These are phyloP conservation scores for Blastobotrys mokoenaii DNA, from an alignment of 805 yeast genomes.

Conservation along the genomic window DNA sequence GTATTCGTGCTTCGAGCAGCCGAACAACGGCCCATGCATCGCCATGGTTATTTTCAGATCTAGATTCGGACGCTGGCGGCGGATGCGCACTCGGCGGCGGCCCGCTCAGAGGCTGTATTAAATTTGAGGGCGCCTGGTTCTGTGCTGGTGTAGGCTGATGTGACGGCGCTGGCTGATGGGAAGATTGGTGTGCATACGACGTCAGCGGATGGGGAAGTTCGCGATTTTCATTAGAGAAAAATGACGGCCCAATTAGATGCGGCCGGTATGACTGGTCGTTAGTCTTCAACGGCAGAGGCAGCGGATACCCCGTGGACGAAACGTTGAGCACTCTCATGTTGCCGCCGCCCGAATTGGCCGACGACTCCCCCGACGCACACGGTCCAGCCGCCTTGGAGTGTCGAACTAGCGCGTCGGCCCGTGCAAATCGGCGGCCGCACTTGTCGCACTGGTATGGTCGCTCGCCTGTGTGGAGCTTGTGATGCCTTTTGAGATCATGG, in stretches of 20 bases:
- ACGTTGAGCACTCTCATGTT: background rate
- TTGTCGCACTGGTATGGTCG: slow-evolving; percentile 54
- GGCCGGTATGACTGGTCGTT: background rate
- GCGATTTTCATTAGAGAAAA: background rate
- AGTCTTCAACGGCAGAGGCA: background rate
- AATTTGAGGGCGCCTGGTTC: background rate
- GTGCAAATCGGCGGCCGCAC: slow-evolving; percentile 59
- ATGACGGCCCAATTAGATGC: background rate
- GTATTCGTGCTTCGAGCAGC: slow-evolving; percentile 23
- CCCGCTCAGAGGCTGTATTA: background rate
- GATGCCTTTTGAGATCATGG: slow-evolving; percentile 71
- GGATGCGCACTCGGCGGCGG: background rate
- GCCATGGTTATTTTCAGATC: slow-evolving; percentile 10
- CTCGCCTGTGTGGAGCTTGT: slow-evolving; percentile 67
- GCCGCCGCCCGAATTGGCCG: slow-evolving; percentile 4
- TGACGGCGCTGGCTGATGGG: background rate
- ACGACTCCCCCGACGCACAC: slow-evolving; percentile 14
- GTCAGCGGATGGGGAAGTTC: background rate
- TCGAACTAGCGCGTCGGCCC: slow-evolving; percentile 68
- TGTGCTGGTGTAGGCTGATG: background rate
- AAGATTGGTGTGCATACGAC: background rate
- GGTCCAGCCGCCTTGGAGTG: slow-evolving; percentile 44
- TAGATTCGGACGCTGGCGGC: background rate
- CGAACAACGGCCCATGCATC: slow-evolving; percentile 19
- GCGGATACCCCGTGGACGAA: background rate